Percentiles rank a stretch among this genome's conserved stretches.
Conservation (phyloP, 78 protist genomes). For the Anaeramoeba flamelloides region DNA sequence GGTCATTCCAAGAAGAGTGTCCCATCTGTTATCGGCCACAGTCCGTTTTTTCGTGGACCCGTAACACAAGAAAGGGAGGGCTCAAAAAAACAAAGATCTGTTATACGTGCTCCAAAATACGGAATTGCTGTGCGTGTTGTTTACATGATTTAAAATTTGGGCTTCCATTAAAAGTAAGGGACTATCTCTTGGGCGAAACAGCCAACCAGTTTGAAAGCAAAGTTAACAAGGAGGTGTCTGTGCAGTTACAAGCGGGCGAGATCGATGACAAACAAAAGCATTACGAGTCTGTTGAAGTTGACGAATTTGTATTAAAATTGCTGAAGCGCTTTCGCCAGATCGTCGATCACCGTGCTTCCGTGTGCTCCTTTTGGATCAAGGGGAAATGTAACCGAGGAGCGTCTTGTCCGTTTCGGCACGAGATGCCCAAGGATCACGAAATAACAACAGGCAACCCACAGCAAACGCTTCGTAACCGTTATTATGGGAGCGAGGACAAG, state of each 20-base stretch:
- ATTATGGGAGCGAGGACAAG: neutral
- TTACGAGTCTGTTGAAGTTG: neutral
- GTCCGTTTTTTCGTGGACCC: neutral
- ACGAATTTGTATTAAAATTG: neutral
- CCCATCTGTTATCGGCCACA: neutral
- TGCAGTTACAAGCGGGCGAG: neutral
- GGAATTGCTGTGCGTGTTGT: neutral
- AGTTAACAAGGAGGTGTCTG: neutral
- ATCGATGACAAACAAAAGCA: neutral
- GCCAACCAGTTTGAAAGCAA: neutral
- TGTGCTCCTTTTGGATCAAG: neutral
- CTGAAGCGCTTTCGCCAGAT: neutral
- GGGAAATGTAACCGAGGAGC: neutral
- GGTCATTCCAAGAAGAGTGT: neutral
- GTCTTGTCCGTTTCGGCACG: neutral
- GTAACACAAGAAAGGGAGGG: neutral
- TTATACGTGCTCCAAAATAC: neutral
- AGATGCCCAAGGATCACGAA: neutral
- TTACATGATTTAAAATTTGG: neutral
- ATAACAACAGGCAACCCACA: neutral
- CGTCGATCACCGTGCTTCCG: neutral
- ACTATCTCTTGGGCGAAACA: neutral
- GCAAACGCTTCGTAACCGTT: neutral
- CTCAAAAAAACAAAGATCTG: neutral
- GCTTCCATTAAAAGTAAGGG: neutral